Base-by-base conservation (phyloP, 2,329 filamentous ascomycete genomes). In the Paracorniculantispora psalliotae region DNA sequence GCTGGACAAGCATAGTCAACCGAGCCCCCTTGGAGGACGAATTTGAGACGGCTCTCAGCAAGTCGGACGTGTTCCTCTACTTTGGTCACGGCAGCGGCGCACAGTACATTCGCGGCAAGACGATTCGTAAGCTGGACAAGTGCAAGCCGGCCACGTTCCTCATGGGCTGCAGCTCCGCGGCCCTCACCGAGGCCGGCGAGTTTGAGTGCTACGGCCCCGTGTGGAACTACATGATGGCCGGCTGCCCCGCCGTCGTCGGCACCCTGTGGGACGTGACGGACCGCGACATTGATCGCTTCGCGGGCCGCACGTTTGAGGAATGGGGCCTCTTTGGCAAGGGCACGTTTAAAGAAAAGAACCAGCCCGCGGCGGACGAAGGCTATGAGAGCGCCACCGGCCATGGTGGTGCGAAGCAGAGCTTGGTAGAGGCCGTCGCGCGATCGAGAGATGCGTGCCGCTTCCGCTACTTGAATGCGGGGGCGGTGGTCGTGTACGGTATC, bases 261-360 rank as follows among this genome's bases (percentile, higher is more conserved):
- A 97, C 92, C 17, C 79, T 99, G 39, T 99, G 94, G 94, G 94
- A 99, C 72, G 94, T 99, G 52, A 99, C 94, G 10, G 94, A 99
- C 71, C 90, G 90, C 67, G 94, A 99, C 72, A 96, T 97, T 71
- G 96, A 99, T 76, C 89, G 92, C 19, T 96, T 96, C 72, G 90
- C 92, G 0, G 85, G 88, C 35, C 80, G 82, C 26, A 79, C 89
- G 2, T 89, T 96, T 70, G 89, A 94, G 69, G 82, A 88, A 66
- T 99, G 94, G 94, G 94, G 94, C 0, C 72, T 99, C 7, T 77
- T 89, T 56, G 68, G 73, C 1, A 66, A 66, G 72, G 80, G 80
- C 60, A 72, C 77, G 8, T 81, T 78, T 62, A 69, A 71, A 52
- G 71, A 73, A 43, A 63, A 57, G 48, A 68, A 68, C 61, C 69